These are phyloP conservation scores for Exserohilum rostratum DNA, from an alignment of 2,329 filamentous ascomycete species.

Conservation along the genomic window DNA sequence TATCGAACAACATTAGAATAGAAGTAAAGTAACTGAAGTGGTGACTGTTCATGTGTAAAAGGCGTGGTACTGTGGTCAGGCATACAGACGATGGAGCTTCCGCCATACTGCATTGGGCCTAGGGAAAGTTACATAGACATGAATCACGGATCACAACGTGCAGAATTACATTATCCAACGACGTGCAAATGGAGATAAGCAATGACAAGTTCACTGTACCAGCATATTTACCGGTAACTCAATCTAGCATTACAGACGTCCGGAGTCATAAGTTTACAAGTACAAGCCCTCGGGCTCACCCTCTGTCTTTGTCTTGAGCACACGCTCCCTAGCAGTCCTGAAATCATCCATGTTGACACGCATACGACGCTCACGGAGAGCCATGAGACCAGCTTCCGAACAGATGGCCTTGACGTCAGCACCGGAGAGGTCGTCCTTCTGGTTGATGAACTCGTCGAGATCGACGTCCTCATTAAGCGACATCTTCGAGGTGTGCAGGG, in stretches of 20 bases:
- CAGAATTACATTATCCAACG: background rate
- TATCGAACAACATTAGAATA: background rate
- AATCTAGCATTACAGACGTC: slow-evolving; percentile 6
- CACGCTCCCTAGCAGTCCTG: slow-evolving; percentile 86
- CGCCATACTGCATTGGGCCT: no score
- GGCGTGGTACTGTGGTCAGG: no score
- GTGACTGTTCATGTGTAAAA: background rate
- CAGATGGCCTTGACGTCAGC: slow-evolving; percentile 99
- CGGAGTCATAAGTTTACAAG: slow-evolving; percentile 69
- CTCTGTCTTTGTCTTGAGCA: slow-evolving; percentile 98
- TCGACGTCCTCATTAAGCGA: slow-evolving; percentile 96
- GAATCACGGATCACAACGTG: background rate
- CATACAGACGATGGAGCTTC: no score
- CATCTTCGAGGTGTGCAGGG: slow-evolving; percentile 98
- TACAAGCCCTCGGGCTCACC: slow-evolving; percentile 98
- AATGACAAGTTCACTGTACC: slow-evolving; percentile 13
- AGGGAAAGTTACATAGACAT: background rate
- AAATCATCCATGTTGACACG: slow-evolving; percentile 99
- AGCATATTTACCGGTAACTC: slow-evolving; percentile 22
- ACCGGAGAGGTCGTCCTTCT: slow-evolving; percentile 96
- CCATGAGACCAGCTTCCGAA: slow-evolving; percentile 94
- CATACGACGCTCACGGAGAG: slow-evolving; percentile 93
- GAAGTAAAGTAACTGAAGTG: background rate
- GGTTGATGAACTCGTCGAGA: slow-evolving; percentile 95
- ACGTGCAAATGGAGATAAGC: background rate